Percentiles rank a stretch among this genome's conserved stretches.
These are phyloP conservation scores for Barnettozyma salicaria DNA, from an alignment of 805 yeast species.

Conservation along the genomic window DNA sequence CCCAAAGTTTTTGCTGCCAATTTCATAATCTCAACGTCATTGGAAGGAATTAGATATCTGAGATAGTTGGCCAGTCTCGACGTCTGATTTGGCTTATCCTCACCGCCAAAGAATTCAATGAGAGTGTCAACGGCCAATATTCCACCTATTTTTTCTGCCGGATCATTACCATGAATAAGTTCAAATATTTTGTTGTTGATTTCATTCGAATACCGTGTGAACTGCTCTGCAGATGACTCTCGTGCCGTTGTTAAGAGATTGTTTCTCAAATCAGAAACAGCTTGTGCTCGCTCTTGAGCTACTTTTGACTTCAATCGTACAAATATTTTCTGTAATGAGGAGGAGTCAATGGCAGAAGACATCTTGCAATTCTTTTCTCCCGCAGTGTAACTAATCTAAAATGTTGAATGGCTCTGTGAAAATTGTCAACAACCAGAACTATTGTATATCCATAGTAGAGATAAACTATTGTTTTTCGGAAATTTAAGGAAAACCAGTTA, in stretches of 20 bases:
- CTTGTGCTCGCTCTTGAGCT: constrained; percentile 34
- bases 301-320: constrained; percentile 31
- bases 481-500: too few relatives aligned
- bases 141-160: constrained; percentile 78
- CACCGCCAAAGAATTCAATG: constrained; percentile 79
- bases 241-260: constrained; percentile 70
- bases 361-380: too few relatives aligned
- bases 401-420: too few relatives aligned
- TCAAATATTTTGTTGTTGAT: constrained; percentile 85
- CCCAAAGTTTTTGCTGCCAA: constrained; percentile 86
- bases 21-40: constrained; percentile 78
- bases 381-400: too few relatives aligned
- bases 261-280: constrained; percentile 65
- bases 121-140: constrained; percentile 84
- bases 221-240: constrained; percentile 76
- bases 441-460: too few relatives aligned
- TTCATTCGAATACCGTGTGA: constrained; percentile 74
- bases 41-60: constrained; percentile 71
- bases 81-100: constrained; percentile 81
- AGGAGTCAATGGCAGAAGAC: constrained; percentile 14
- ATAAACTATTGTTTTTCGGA: too few relatives aligned
- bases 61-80: constrained; percentile 89
- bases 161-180: constrained; percentile 67
- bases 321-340: constrained; percentile 33
- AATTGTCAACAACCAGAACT: too few relatives aligned